These are phyloP conservation scores for Glebionis coronaria DNA, from an alignment of 129 eudicot genomes.

Conservation along the genomic window DNA sequence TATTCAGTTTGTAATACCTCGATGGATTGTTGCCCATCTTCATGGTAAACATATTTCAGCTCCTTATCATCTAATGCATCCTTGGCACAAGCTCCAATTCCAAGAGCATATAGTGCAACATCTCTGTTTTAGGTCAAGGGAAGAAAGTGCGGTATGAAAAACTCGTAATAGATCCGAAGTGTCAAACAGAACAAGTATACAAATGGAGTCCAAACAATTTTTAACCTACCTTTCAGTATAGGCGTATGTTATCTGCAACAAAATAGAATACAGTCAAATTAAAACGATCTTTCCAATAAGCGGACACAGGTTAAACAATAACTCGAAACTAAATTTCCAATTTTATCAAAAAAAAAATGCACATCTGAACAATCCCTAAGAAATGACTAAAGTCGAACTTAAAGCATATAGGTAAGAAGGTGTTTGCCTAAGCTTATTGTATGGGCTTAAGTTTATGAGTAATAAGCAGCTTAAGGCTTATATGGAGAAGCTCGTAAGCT, in stretches of 20 bases:
- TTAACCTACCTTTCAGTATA: constrained; percentile 66
- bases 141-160: too few relatives aligned
- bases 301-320: too few relatives aligned
- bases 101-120: constrained; percentile 88
- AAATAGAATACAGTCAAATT: constrained; percentile 19
- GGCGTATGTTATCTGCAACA: constrained; percentile 51
- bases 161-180: background rate
- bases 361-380: too few relatives aligned
- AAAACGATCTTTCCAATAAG: background rate
- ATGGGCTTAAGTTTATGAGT: too few relatives aligned
- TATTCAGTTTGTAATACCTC: constrained; percentile 44
- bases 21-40: constrained; percentile 76
- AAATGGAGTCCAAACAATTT: background rate
- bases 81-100: constrained; percentile 82
- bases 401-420: too few relatives aligned
- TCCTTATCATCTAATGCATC: constrained; percentile 79
- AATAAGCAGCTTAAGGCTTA: too few relatives aligned
- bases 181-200: constrained; percentile 11
- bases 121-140: constrained; percentile 47
- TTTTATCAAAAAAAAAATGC: too few relatives aligned
- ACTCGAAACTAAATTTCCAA: too few relatives aligned
- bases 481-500: too few relatives aligned
- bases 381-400: too few relatives aligned
- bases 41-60: constrained; percentile 85
- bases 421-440: too few relatives aligned